phyloP scores from a whole-genome alignment of 164 flowering plant species.

The Amborella trichopoda region DNA sequence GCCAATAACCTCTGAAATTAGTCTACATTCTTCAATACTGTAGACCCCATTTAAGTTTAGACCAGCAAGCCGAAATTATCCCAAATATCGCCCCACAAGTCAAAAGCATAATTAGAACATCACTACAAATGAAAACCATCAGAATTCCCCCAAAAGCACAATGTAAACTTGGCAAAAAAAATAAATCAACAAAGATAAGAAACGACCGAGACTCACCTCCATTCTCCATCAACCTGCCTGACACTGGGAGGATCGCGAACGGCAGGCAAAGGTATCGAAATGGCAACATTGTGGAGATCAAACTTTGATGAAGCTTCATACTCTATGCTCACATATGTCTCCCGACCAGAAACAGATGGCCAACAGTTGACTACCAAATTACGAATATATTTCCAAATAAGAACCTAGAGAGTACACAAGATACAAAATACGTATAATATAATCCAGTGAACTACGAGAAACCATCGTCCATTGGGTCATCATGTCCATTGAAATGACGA shows the following conservation, averaged over 20 bases:
- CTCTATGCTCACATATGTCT: slow-evolving; percentile 93
- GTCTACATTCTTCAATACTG: not conserved
- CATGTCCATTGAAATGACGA: no score
- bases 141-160: no score
- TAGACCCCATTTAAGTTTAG: not conserved
- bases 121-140: not conserved
- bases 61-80: not conserved
- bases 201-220: slow-evolving; percentile 45
- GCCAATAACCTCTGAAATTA: not conserved
- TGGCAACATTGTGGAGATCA: slow-evolving; percentile 85
- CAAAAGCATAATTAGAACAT: not conserved
- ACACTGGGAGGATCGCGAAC: slow-evolving; percentile 85
- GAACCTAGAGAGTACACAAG: not conserved
- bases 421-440: not conserved
- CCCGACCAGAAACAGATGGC: slow-evolving; percentile 97
- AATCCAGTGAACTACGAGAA: no score
- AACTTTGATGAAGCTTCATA: slow-evolving; percentile 82
- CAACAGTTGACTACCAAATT: slow-evolving; percentile 83
- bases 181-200: not conserved
- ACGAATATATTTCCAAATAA: slow-evolving; percentile 2
- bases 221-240: slow-evolving; percentile 93
- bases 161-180: not conserved
- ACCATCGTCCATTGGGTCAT: no score
- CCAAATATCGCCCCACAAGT: not conserved
- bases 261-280: slow-evolving; percentile 93